phyloP scores from a whole-genome alignment of 805 yeast genomes.

The Jamesozyma jinghongensis region DNA sequence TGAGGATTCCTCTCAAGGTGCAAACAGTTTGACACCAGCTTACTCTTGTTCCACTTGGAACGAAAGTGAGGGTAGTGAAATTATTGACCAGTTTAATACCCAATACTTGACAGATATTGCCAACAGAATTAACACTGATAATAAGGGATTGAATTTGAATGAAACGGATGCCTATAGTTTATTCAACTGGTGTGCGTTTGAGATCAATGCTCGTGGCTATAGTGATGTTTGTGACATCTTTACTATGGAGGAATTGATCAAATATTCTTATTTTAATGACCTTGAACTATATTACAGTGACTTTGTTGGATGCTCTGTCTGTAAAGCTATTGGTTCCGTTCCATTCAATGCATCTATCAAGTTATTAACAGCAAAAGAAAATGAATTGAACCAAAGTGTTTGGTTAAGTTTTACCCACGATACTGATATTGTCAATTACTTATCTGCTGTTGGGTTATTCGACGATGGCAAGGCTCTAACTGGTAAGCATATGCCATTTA shows the following conservation, averaged over 20 bases:
- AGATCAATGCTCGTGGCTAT: slow-evolving; percentile 56
- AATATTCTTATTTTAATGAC: slow-evolving; percentile 52
- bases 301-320: slow-evolving; percentile 54
- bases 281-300: slow-evolving; percentile 49
- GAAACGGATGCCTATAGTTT: slow-evolving; percentile 42
- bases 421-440: slow-evolving; percentile 50
- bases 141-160: slow-evolving; percentile 47
- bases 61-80: slow-evolving; percentile 11
- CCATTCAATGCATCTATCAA: slow-evolving; percentile 44
- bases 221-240: slow-evolving; percentile 62
- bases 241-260: slow-evolving; percentile 58
- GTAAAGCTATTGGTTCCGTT: slow-evolving; percentile 53
- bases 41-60: slow-evolving; percentile 36
- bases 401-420: slow-evolving; percentile 73
- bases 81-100: slow-evolving; percentile 28
- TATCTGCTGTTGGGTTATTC: slow-evolving; percentile 54
- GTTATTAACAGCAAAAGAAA: slow-evolving; percentile 39
- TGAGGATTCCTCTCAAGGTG: slow-evolving; percentile 38
- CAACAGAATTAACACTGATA: slow-evolving; percentile 43
- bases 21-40: slow-evolving; percentile 42
- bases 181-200: slow-evolving; percentile 64
- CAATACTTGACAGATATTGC: slow-evolving; percentile 40
- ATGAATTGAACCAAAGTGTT: slow-evolving; percentile 41
- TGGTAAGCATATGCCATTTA: slow-evolving; percentile 30
- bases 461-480: slow-evolving; percentile 34